A percentile compares a stretch with the other conserved stretches of the same genome.
These are phyloP conservation scores for Skeletonema grethae DNA, from an alignment of 108 stramenopile genomes.

Conservation along the genomic window DNA sequence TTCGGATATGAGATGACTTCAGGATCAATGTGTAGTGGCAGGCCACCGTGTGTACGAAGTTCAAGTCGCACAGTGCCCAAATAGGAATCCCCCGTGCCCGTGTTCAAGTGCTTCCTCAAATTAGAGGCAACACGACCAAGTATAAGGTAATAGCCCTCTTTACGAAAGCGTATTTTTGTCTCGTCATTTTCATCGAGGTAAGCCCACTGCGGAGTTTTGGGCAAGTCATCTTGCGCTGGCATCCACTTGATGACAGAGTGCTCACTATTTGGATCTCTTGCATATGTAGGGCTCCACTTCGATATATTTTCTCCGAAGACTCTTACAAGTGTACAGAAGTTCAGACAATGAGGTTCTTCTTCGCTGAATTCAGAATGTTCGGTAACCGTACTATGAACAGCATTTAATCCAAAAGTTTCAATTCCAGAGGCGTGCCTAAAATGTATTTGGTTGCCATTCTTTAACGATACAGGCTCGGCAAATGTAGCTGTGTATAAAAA, in stretches of 20 bases:
- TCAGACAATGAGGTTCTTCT: neutral
- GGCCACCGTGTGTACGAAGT: neutral
- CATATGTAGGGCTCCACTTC: constrained; percentile 11
- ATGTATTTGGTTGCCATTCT: constrained; percentile 16
- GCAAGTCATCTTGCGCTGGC: constrained; percentile 15
- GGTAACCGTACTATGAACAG: neutral
- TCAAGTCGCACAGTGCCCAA: constrained; percentile 1
- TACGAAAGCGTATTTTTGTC: constrained; percentile 28
- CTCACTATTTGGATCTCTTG: constrained; percentile 20
- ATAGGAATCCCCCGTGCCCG: neutral
- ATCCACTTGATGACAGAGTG: constrained; percentile 19
- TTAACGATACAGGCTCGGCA: constrained; percentile 20
- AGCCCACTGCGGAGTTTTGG: constrained; percentile 4
- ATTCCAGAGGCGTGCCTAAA: neutral
- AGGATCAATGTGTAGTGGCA: constrained; percentile 14
- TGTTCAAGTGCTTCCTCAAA: constrained; percentile 12
- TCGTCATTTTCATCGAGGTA: constrained; percentile 12
- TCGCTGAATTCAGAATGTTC: neutral
- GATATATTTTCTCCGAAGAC: constrained; percentile 18
- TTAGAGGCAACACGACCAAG: constrained; percentile 21
- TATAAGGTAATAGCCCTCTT: constrained; percentile 25
- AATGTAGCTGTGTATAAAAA: constrained; percentile 20
- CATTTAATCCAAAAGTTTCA: too few relatives aligned
- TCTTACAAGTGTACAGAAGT: constrained; percentile 15
- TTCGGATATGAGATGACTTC: constrained; percentile 14